Conservation (phyloP, 2,329 filamentous ascomycete species). For the Fusarium cyanostomum region DNA sequence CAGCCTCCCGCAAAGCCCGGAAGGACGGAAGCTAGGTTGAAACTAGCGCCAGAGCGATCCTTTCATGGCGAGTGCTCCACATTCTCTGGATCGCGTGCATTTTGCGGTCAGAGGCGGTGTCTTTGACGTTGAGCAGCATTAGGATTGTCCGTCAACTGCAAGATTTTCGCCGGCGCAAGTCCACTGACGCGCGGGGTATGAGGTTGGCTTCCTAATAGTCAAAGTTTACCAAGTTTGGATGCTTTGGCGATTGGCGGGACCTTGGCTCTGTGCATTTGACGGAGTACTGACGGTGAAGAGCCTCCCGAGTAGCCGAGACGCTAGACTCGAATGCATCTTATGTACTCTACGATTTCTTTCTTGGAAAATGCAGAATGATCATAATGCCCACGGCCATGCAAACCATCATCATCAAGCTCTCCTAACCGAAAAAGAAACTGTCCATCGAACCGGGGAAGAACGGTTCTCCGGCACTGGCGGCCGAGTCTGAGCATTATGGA, state of each 20-base stretch:
- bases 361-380: background rate
- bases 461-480: slow-evolving; percentile 5
- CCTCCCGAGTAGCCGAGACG: slow-evolving; percentile 5
- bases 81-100: slow-evolving; percentile 10
- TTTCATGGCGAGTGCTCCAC: slow-evolving; percentile 1
- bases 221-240: slow-evolving; percentile 5
- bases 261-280: slow-evolving; percentile 11
- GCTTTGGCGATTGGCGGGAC: slow-evolving; percentile 4
- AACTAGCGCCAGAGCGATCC: background rate
- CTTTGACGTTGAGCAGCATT: background rate
- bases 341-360: background rate
- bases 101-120: slow-evolving; percentile 19
- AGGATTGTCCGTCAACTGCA: background rate
- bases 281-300: slow-evolving; percentile 8
- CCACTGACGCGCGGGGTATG: slow-evolving; percentile 13
- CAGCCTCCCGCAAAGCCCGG: slow-evolving; percentile 10
- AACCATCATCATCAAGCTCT: background rate
- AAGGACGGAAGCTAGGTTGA: slow-evolving; percentile 3
- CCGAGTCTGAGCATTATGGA: slow-evolving; percentile 11
- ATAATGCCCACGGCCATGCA: background rate
- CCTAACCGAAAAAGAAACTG: background rate
- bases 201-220: slow-evolving; percentile 8
- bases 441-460: background rate
- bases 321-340: background rate
- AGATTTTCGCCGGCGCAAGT: background rate